phyloP scores from a whole-genome alignment of 345 rosid species.

The Streptanthus diversifolius region DNA sequence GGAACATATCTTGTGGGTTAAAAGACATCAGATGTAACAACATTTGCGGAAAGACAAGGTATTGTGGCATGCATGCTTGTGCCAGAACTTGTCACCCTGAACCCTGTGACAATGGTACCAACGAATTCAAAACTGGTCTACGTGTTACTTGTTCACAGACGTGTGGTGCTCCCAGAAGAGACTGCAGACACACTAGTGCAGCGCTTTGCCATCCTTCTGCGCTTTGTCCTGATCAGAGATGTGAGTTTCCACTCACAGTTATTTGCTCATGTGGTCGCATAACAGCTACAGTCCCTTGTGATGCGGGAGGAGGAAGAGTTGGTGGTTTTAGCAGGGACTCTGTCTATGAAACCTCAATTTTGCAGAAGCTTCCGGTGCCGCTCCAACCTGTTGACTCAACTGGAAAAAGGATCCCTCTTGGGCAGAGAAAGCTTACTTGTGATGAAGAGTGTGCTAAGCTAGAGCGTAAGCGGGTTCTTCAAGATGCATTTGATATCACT shows the following conservation, averaged over 20 bases:
- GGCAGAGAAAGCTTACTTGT: conserved; percentile 80
- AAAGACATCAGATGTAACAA: conserved; percentile 79
- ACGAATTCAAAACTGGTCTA: conserved; percentile 31
- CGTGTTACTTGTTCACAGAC: conserved; percentile 74
- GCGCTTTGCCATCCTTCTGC: conserved; percentile 67
- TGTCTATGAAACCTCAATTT: conserved; percentile 59
- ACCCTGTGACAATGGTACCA: conserved; percentile 51
- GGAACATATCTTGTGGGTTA: conserved; percentile 87
- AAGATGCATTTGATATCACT: conserved; percentile 75
- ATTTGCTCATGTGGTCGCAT: conserved; percentile 72
- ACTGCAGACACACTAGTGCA: conserved; percentile 70
- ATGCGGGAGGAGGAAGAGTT: conserved; percentile 63
- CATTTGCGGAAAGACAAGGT: conserved; percentile 76
- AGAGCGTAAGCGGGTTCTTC: conserved; percentile 78
- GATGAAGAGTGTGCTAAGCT: conserved; percentile 72
- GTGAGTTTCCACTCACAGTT: conserved; percentile 63
- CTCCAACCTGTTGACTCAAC: conserved; percentile 62
- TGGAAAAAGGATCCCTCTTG: conserved; percentile 56
- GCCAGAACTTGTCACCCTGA: conserved; percentile 65
- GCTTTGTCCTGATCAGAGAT: conserved; percentile 74
- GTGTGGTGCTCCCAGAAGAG: conserved; percentile 79
- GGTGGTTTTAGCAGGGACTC: conserved; percentile 43
- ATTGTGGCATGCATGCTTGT: conserved; percentile 87
- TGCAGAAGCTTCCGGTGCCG: conserved; percentile 56
- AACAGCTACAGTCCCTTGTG: conserved; percentile 66